Evolutionary conservation across 192 early-diverging fungal species (phyloP).

Genomic region (Irineochytrium annulatum): DNA sequence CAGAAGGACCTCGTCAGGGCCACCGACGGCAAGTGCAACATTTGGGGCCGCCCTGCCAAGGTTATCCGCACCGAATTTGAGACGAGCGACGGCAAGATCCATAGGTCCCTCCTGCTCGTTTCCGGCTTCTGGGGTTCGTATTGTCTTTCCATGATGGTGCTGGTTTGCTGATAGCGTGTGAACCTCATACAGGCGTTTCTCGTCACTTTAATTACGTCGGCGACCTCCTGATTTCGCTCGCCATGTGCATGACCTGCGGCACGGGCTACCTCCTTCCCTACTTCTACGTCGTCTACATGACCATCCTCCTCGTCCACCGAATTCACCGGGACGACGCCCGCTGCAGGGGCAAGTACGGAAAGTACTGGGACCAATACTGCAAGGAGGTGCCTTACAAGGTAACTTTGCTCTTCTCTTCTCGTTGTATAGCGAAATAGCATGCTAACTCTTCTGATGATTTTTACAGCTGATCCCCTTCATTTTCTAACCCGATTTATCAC

Average conservation of each 20-base stretch:
- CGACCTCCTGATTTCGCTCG: constrained; percentile 66
- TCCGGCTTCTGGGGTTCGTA: constrained; percentile 72
- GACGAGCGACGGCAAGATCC: constrained; percentile 69
- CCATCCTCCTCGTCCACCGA: constrained; percentile 64
- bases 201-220: constrained; percentile 83
- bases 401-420: constrained; percentile 42
- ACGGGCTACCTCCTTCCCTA: constrained; percentile 63
- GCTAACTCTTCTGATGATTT: background rate
- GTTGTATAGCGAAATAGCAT: background rate
- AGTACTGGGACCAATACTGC: constrained; percentile 76
- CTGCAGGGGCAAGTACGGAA: constrained; percentile 75
- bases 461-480: constrained; percentile 31
- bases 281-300: constrained; percentile 81
- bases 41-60: constrained; percentile 75
- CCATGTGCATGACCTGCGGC: constrained; percentile 72
- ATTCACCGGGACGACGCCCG: constrained; percentile 67
- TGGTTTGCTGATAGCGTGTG: background rate
- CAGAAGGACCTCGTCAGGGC: constrained; percentile 72
- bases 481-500: constrained; percentile 12
- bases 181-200: constrained; percentile 42
- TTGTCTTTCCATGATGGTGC: constrained; percentile 15
- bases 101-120: constrained; percentile 60
- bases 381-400: constrained; percentile 54
- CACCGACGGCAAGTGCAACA: constrained; percentile 66
- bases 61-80: constrained; percentile 66